phyloP scores from a whole-genome alignment of 345 rosid species.

The Tarenaya hassleriana region DNA sequence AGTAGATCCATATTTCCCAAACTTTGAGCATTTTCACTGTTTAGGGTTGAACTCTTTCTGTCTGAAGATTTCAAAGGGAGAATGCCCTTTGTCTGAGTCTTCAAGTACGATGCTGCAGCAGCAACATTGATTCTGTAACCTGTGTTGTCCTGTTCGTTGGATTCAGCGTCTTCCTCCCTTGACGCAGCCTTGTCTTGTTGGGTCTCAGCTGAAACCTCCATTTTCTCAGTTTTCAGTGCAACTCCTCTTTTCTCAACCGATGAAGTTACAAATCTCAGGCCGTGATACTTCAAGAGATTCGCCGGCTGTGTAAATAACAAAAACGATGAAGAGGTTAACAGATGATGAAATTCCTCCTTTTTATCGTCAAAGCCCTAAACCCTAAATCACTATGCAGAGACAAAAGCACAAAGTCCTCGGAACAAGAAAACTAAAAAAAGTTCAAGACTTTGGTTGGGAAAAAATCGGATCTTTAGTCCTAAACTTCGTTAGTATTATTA shows the following conservation, averaged over 20 bases:
- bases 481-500: too few relatives aligned
- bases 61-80: conserved; percentile 41
- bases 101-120: conserved; percentile 76
- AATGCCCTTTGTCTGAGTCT: conserved; percentile 52
- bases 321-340: background rate
- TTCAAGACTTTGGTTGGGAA: too few relatives aligned
- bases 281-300: conserved; percentile 51
- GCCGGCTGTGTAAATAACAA: conserved; percentile 39
- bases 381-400: too few relatives aligned
- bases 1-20: conserved; percentile 25
- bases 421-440: too few relatives aligned
- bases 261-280: conserved; percentile 64
- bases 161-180: conserved; percentile 23
- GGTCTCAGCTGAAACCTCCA: conserved; percentile 30
- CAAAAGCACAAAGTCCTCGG: too few relatives aligned
- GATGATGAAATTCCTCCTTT: too few relatives aligned
- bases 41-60: background rate
- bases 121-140: conserved; percentile 49
- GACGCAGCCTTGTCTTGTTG: conserved; percentile 28
- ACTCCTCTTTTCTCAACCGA: too few relatives aligned
- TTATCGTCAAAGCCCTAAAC: too few relatives aligned
- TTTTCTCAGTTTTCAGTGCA: too few relatives aligned
- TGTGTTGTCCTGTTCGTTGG: conserved; percentile 20
- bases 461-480: too few relatives aligned
- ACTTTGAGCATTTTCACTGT: conserved; percentile 8